phyloP scores from a whole-genome alignment of 805 yeast genomes.

The Metschnikowia vanudenii region DNA sequence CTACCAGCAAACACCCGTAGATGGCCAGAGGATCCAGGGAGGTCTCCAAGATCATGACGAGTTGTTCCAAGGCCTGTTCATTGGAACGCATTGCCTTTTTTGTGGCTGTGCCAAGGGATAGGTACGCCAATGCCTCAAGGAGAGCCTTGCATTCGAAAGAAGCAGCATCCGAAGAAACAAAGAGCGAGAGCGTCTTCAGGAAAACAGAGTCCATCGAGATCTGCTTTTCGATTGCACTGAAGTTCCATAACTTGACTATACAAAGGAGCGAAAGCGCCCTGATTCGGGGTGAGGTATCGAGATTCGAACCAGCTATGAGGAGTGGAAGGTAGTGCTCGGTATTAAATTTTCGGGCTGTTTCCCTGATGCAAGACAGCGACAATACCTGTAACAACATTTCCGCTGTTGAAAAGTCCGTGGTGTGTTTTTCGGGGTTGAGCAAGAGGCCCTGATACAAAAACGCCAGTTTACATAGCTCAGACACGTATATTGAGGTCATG shows the following conservation, averaged over 20 bases:
- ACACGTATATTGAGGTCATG: constrained; percentile 14
- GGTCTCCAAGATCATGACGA: constrained; percentile 17
- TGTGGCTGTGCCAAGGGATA: constrained; percentile 15
- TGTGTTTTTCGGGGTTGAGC: constrained; percentile 9
- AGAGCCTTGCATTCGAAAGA: neutral
- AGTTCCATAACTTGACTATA: constrained; percentile 21
- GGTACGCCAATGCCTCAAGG: constrained; percentile 18
- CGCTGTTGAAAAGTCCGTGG: constrained; percentile 10
- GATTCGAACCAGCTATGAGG: constrained; percentile 13
- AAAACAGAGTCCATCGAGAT: constrained; percentile 15
- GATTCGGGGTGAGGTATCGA: neutral
- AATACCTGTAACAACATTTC: constrained; percentile 13
- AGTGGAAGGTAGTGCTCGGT: constrained; percentile 14
- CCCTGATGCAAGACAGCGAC: constrained; percentile 17
- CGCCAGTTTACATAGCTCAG: constrained; percentile 11
- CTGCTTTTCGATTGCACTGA: constrained; percentile 17
- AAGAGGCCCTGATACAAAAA: constrained; percentile 11
- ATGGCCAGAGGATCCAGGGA: constrained; percentile 17
- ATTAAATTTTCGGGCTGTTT: constrained; percentile 19
- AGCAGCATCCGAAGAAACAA: constrained; percentile 1
- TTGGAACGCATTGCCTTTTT: constrained; percentile 13
- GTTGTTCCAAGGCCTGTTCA: constrained; percentile 12
- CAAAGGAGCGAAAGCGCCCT: constrained; percentile 17
- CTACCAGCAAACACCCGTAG: constrained; percentile 43
- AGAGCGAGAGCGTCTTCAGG: constrained; percentile 2